phyloP scores from a whole-genome alignment of 2,329 filamentous ascomycete genomes.

The Escovopsis sp. region DNA sequence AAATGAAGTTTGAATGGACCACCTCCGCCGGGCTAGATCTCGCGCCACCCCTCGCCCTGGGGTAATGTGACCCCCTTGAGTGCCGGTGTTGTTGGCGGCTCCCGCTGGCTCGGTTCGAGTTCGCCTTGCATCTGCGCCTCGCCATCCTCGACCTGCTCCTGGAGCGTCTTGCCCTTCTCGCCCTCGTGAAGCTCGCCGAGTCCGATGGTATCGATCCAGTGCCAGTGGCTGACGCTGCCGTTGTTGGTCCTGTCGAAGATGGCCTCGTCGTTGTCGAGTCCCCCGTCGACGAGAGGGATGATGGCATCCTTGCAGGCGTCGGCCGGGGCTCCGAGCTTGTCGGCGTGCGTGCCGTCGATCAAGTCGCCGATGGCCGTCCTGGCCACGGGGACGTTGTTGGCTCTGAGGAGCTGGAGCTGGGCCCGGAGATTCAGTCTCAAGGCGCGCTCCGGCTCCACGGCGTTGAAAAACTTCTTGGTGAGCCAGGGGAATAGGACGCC shows the following conservation, averaged over 20 bases:
- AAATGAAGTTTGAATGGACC: no score
- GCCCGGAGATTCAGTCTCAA: constrained; percentile 45
- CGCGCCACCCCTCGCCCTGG: constrained; percentile 37
- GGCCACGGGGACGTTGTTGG: constrained; percentile 32
- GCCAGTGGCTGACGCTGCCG: constrained; percentile 31
- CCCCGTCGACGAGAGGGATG: constrained; percentile 16
- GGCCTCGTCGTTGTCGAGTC: constrained; percentile 30
- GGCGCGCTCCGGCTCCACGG: constrained; percentile 42
- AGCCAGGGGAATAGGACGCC: constrained; percentile 67
- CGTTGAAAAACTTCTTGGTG: constrained; percentile 41
- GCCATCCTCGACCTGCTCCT: constrained; percentile 19
- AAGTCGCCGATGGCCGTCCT: constrained; percentile 35
- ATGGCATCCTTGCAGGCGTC: constrained; percentile 3
- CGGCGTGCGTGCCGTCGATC: constrained; percentile 28
- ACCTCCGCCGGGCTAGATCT: constrained; percentile 21
- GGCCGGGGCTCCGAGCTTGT: constrained; percentile 19
- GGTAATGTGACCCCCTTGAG: constrained; percentile 1
- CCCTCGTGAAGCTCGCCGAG: constrained; percentile 23
- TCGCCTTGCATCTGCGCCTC: constrained; percentile 22
- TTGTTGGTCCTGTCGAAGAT: constrained; percentile 33
- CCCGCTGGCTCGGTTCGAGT: constrained; percentile 19
- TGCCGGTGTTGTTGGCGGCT: not conserved
- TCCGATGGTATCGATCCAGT: constrained; percentile 37
- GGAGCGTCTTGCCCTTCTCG: constrained; percentile 15
- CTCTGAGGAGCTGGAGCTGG: constrained; percentile 39